Evolutionary conservation across 257 asterid genomes (phyloP).

Genomic region (Capsicum baccatum): DNA sequence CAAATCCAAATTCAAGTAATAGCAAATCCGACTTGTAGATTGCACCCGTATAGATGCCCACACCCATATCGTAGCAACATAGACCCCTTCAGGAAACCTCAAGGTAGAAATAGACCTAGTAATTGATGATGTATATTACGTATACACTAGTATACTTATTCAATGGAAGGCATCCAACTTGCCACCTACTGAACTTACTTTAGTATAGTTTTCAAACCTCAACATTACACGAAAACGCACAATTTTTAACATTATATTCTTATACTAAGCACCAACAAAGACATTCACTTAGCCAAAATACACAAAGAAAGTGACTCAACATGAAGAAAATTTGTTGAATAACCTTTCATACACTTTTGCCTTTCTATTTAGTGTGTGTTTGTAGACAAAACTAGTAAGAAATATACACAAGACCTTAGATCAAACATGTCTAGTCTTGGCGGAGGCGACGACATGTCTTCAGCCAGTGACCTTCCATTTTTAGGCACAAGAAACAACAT

Average conservation of each 20-base stretch:
- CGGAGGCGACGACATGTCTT: conserved; percentile 45
- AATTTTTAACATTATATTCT: conserved; percentile 16
- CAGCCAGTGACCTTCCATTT: conserved; percentile 70
- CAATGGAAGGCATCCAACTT: conserved; percentile 64
- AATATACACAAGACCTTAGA: neutral
- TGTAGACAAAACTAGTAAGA: neutral
- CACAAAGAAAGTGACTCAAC: conserved; percentile 20
- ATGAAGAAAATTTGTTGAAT: conserved; percentile 13
- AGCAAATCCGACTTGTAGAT: neutral
- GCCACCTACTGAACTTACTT: conserved; percentile 66
- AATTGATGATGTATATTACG: neutral
- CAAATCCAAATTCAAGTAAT: neutral
- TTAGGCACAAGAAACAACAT: conserved; percentile 62
- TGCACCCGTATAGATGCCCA: neutral
- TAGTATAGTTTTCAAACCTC: conserved; percentile 42
- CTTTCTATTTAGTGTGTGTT: neutral
- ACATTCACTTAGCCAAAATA: neutral
- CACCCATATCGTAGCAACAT: too few species aligned
- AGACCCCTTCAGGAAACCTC: neutral
- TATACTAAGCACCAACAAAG: conserved; percentile 20
- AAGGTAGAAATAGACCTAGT: neutral
- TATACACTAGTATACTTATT: neutral
- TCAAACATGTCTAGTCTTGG: conserved; percentile 24
- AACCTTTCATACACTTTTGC: neutral
- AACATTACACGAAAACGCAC: conserved; percentile 55